Percentiles rank a stretch among this genome's conserved stretches.
phyloP scores from a whole-genome alignment of 139 green algal genomes.

The Asterochloris erici region DNA sequence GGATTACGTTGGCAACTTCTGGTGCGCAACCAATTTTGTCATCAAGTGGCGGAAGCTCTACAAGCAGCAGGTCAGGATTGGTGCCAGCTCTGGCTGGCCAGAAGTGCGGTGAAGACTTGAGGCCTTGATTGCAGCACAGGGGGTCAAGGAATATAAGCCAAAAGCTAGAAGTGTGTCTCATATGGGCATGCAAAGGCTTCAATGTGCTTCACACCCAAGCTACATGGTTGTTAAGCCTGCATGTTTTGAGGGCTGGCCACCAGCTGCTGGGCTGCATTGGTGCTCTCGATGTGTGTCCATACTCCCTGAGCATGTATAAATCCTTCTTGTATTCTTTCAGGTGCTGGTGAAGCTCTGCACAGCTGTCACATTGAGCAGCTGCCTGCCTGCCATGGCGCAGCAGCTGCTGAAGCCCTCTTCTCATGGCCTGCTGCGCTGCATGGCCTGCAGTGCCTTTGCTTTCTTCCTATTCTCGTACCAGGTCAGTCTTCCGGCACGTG shows the following conservation, averaged over 20 bases:
- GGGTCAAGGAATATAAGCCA: neutral
- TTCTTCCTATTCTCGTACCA: conserved; percentile 99
- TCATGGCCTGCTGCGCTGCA: conserved; percentile 69
- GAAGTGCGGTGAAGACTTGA: too few relatives aligned
- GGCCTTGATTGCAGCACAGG: neutral
- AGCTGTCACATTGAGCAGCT: conserved; percentile 55
- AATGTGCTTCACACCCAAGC: neutral
- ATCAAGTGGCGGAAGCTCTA: conserved; percentile 87
- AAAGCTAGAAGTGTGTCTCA: neutral
- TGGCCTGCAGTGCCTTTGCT: conserved; percentile 76
- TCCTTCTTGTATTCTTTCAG: neutral
- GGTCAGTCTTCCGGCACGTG: conserved; percentile 38
- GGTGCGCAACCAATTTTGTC: conserved; percentile 76
- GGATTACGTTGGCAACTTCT: conserved; percentile 99
- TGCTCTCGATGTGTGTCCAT: neutral
- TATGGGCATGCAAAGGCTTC: neutral
- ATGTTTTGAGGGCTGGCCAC: neutral
- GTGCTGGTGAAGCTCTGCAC: conserved; percentile 50
- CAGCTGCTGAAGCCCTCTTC: conserved; percentile 55
- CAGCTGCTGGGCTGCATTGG: neutral
- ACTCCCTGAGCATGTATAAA: neutral
- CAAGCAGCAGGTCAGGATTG: conserved; percentile 15
- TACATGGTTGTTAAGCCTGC: neutral
- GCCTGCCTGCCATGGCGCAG: conserved; percentile 61
- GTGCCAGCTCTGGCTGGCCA: neutral